Evolutionary conservation across 139 green algal species (phyloP), one percentile per base, ranked within the genome.

Genomic region (Coelastrella sp.): DNA sequence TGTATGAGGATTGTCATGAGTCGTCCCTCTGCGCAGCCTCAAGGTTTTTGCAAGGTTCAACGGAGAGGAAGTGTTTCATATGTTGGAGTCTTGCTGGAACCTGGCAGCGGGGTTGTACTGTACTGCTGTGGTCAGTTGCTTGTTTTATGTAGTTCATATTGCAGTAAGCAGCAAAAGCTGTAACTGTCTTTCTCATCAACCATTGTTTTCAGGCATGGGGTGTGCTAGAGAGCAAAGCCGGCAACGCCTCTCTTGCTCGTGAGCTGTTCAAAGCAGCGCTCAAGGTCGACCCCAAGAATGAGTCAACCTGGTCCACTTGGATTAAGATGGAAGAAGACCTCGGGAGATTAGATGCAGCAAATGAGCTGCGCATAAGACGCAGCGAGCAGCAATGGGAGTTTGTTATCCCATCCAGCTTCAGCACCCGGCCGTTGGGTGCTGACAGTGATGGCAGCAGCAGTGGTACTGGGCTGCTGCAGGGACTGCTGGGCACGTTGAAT

Each of bases 201-300:
- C 45, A 57, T 62, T 7, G 19, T 41, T n/a, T 79, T 43, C 77
- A 98, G 89, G 96, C 97, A 0, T 99, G 97, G 97, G 97, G 91
- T 2, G 87, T 96, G 63, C 88, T 99, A 69, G 97, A 99, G 90
- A 60, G 34, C 66, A 57, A 83, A 9, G 79, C 85, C 0, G 91
- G 95, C 62, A 98, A 98, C 81, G 41, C 87, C 2, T 34, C 77
- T 34, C 79, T 97, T 15, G 96, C 97, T 2, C 89, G 96, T 19
- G 90, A 97, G 90, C 92, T 99, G 23, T 99, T 97, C 91, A 98
- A 98, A 87, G 96, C 93, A 32, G 96, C 95, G 0, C 82, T 98
- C 4, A 95, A 95, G 72, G 94, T 93, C 4, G 91, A 97, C 91
- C 91, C 96, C 32, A 89, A 91, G 53, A 93, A 88, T 69, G 90